Evolutionary conservation across 2,329 filamentous ascomycete genomes (phyloP), one percentile per base, ranked within the genome.

Genomic region (Colletotrichum lindemuthianum): DNA sequence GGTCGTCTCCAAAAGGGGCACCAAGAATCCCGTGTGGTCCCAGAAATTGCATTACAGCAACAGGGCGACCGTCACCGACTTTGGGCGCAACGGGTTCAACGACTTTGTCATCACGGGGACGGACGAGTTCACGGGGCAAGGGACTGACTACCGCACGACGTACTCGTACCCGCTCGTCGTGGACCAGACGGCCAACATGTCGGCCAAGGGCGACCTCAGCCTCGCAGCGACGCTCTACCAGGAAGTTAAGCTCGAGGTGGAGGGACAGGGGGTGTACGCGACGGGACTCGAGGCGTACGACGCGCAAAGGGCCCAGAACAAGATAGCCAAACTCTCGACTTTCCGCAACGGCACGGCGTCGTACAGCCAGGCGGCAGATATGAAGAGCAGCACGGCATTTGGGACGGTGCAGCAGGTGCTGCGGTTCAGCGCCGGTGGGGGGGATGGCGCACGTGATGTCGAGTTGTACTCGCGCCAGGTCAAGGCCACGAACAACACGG

Each of bases 161-260:
- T 90, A 88, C 72, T 75, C 74, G 8, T 92, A 90, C 70, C 90
- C 90, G 0, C 74, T 92, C 1, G 82, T 79, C 69, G 85, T 86
- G 51, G 86, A 85, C 69, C 84, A 82, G 13, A 82, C 82, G 2
- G 84, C 83, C 59, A 72, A 74, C 12, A 72, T 78, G 11, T 71
- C 81, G 33, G 57, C 78, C 3, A 72, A 78, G 33, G 80, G 80
- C 12, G 80, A 84, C 68, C 75, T 84, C 56, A 80, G 78, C n/a
- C 75, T 86, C 54, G 76, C 70, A 68, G 81, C 79, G 1, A 66
- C 73, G 41, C 68, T 83, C 1, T 71, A 78, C 33, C 82, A 85
- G 67, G 79, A 79, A 1, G 70, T 82, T 44, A 60, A 74, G 6
- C 65, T 80, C 37, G 72, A 75, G 15, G 71, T 81, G 2, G 60